Evolutionary conservation across 345 rosid species (phyloP), one percentile per base, ranked within the genome.

Genomic region (Hibiscus syriacus): DNA sequence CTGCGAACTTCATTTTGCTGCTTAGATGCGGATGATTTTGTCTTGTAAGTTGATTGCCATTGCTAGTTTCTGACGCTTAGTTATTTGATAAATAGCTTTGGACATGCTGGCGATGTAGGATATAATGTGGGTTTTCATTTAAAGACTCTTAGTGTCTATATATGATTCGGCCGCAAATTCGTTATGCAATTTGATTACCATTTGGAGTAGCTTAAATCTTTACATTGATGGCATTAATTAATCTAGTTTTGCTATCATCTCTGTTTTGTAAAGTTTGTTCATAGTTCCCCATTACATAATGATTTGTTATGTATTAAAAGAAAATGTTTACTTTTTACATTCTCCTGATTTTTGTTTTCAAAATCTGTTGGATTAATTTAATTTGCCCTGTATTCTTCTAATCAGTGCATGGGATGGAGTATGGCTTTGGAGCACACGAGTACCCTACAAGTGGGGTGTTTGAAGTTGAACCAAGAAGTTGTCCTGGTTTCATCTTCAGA

Each of bases 371-470:
- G 30, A 30, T 56, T 77, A 56, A 74, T 55, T 19, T 60, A 6
- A 61, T 34, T 46, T 74, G 13, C 63, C 56, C 70, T 22, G 17
- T 75, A 16, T 73, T 53, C 23, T 73, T 36, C 26, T 73, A 53
- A 70, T 73, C 81, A 88, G 97, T 83, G 56, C 92, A 94, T 62
- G 95, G 87, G 39, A 66, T 85, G 78, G 99, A 91, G 74, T 94
- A 84, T 71, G 91, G 92, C 26, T 91, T 82, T 71, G 97, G 99
- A 67, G 99, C 97, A 58, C 99, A 94, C 45, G 97, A 94, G 70
- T 86, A 76, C 73, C 68, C 92, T 36, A 70, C 79, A 27, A 94
- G 96, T 70, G 99, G 97, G 22, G 90, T 94, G 23, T 94, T 89
- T 59, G 95, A 94, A 72, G 97, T 89, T 74, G 97, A 94, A 65